Percentiles rank a stretch among this genome's conserved stretches.
Conservation (phyloP, 2,329 filamentous ascomycete genomes). For the Myriosclerotinia duriaeana region DNA sequence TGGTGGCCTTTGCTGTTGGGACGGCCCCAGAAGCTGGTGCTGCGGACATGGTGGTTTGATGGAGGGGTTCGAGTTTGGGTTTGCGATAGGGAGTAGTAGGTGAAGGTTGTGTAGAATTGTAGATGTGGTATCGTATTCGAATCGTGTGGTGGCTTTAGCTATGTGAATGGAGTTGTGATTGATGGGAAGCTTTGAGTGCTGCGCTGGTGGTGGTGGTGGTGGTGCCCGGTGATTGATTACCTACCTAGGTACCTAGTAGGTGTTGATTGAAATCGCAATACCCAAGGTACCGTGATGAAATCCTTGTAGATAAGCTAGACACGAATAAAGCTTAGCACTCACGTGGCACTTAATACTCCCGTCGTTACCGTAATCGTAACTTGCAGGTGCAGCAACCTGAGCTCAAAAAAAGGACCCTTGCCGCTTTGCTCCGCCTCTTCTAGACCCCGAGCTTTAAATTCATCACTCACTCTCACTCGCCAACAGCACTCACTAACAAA, state of each 20-base stretch:
- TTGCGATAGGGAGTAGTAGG: neutral
- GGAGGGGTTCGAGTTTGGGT: neutral
- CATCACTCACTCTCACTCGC: neutral
- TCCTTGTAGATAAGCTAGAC: neutral
- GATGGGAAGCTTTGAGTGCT: neutral
- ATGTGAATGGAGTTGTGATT: neutral
- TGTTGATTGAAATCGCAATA: too few relatives aligned
- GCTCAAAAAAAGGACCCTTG: neutral
- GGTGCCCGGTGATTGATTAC: neutral
- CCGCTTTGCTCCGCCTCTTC: conserved; percentile 1
- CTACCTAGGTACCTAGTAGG: too few relatives aligned
- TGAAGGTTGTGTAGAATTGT: neutral
- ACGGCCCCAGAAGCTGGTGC: conserved; percentile 37
- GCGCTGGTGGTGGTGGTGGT: too few relatives aligned
- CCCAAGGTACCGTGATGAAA: neutral
- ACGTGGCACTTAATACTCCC: too few relatives aligned
- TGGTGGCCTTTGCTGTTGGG: conserved; percentile 32
- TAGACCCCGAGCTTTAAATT: neutral
- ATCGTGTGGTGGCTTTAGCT: neutral
- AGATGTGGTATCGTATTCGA: neutral
- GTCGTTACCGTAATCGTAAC: too few relatives aligned
- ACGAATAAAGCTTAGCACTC: conserved; percentile 1
- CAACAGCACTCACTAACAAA: neutral
- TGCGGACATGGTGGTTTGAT: conserved; percentile 36
- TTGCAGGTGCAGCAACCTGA: too few relatives aligned